These are phyloP conservation scores for Nigrograna mackinnonii DNA, from an alignment of 2,329 filamentous ascomycete genomes.

Conservation along the genomic window DNA sequence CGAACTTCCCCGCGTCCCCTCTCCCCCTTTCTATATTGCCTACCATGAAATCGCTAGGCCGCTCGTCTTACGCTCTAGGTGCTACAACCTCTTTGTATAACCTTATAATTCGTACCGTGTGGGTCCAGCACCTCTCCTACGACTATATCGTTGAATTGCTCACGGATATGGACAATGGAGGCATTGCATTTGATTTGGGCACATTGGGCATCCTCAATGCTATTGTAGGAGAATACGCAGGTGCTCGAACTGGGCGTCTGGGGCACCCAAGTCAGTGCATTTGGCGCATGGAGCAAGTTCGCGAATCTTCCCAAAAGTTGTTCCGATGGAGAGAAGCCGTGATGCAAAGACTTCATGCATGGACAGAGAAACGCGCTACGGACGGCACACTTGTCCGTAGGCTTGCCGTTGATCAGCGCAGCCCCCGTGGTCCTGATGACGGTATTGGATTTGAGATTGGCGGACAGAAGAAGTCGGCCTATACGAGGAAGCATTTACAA, in stretches of 20 bases:
- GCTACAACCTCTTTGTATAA: conserved; percentile 73
- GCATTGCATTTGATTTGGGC: conserved; percentile 59
- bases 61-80: conserved; percentile 72
- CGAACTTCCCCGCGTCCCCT: conserved; percentile 63
- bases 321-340: conserved; percentile 32
- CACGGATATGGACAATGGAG: conserved; percentile 67
- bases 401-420: no score
- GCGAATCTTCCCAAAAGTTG: conserved; percentile 32
- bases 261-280: conserved; percentile 32
- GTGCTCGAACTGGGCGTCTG: conserved; percentile 23
- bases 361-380: no score
- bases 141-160: conserved; percentile 59
- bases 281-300: conserved; percentile 39
- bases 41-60: conserved; percentile 67
- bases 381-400: no score
- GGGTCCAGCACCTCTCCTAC: conserved; percentile 64
- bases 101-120: conserved; percentile 64
- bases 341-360: conserved; percentile 28
- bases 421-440: no score
- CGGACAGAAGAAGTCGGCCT: no score
- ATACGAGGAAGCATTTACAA: no score
- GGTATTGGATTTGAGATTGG: no score
- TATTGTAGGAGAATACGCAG: conserved; percentile 32
- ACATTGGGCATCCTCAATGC: conserved; percentile 47
- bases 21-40: conserved; percentile 66